A percentile compares a stretch with the other conserved stretches of the same genome.
These are phyloP conservation scores for Oxyria digyna DNA, from an alignment of 148 eudicot genomes.

Conservation along the genomic window DNA sequence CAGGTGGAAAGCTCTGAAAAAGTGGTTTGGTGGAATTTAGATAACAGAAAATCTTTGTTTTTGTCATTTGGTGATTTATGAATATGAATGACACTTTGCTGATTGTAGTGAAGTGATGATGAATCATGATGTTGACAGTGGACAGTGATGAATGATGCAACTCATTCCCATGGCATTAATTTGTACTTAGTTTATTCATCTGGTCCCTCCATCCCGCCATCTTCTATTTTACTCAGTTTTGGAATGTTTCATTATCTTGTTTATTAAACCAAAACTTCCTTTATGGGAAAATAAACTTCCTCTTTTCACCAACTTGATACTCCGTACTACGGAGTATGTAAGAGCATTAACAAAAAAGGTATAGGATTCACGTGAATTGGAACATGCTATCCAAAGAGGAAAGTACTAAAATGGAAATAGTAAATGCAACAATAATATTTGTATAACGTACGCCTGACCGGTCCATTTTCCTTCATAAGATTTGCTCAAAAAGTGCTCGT, in stretches of 20 bases:
- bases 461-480: no score
- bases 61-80: conserved; percentile 3
- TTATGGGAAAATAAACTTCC: neutral
- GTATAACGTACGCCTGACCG: no score
- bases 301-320: neutral
- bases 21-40: neutral
- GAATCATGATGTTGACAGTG: conserved; percentile 7
- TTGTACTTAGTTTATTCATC: conserved; percentile 8
- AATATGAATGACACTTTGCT: conserved; percentile 2
- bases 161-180: conserved; percentile 1
- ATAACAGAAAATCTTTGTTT: conserved; percentile 4
- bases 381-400: neutral
- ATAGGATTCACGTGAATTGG: neutral
- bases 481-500: no score
- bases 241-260: neutral
- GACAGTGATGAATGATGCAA: conserved; percentile 1
- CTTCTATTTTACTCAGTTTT: neutral
- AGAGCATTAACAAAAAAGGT: no score
- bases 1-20: neutral
- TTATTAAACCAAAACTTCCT: neutral
- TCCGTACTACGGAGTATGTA: no score
- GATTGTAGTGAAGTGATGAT: neutral
- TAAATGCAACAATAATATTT: no score
- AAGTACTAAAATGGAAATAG: no score
- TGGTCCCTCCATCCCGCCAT: neutral